phyloP scores from a whole-genome alignment of 441 rosid species.

The Hypseocharis bilobata region DNA sequence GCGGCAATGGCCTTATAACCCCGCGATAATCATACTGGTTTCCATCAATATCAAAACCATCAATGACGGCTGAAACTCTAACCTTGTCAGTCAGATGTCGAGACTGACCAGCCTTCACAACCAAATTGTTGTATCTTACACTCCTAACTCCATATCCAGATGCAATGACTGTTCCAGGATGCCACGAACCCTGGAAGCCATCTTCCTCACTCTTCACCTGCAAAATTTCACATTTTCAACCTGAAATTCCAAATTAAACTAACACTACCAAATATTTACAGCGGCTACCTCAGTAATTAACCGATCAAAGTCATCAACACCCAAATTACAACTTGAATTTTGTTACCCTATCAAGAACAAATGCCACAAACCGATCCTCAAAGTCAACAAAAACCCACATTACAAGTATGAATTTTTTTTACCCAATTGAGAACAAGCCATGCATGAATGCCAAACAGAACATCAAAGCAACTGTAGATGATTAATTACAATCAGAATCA shows the following conservation, averaged over 20 bases:
- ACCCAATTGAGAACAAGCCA: background rate
- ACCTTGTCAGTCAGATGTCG: conserved; percentile 31
- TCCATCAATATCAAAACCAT: conserved; percentile 20
- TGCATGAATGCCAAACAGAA: conserved; percentile 18
- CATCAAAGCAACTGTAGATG: background rate
- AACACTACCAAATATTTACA: background rate
- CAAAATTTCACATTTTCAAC: conserved; percentile 9
- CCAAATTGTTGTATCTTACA: conserved; percentile 41
- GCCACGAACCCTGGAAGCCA: conserved; percentile 72
- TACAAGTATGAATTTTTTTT: background rate
- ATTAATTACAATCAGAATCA: conserved; percentile 6
- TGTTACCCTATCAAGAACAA: background rate
- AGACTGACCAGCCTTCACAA: conserved; percentile 28
- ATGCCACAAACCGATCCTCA: no score
- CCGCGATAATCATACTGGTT: conserved; percentile 28
- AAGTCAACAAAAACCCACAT: background rate
- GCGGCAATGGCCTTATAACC: conserved; percentile 45
- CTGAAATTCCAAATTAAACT: conserved; percentile 5
- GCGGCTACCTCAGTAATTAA: background rate
- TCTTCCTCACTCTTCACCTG: conserved; percentile 63
- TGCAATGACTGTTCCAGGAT: conserved; percentile 37
- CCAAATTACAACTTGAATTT: background rate
- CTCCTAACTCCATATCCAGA: conserved; percentile 8
- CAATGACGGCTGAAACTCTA: conserved; percentile 32
- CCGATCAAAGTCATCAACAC: background rate